Base-by-base conservation (phyloP, 2,329 filamentous ascomycete genomes). In the Beauveria pseudobassiana region DNA sequence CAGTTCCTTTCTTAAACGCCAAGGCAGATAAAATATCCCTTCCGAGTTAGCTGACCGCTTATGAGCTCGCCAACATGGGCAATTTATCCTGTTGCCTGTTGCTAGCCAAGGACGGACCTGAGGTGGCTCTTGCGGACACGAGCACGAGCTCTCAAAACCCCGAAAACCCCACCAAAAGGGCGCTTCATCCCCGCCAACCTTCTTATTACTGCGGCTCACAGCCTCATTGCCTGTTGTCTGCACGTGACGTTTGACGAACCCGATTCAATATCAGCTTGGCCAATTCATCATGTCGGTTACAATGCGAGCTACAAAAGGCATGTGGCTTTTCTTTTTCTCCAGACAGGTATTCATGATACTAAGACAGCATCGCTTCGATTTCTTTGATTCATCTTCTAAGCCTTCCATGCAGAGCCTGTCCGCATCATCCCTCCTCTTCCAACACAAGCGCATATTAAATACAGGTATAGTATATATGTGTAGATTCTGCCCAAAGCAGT, bases 21-120 rank as follows among this genome's bases (percentile, higher is more conserved):
- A 14, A 62, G 52, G 46, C 53, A 58, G 48, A 52, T 45, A 58
- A 28, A 40, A 26, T 16, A 8, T 22, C 46, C 24, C 46, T 51
- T 28, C 43, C 24, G 18, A 26, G 14, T 48, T 46, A 18, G 8
- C 53, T 57, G 53, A 54, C 40, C 48, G 51, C 52, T 42, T 50
- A n/a, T 22, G 40, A 12, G 5, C 14, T 42, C 40, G 59, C 54
- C 59, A 26, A 46, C 34, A 30, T 12, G 43, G 24, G 5, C 10
- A 43, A 24, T 51, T 53, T 57, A 62, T 62, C 30, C 53, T 62
- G 53, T 48, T 62, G 60, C 60, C 60, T 62, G 60, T 30, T 62
- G 45, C 50, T 42, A 12, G 49, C 38, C 34, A 38, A 18, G 28
- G 24, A 26, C 26, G 16, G 48, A 52, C n/a, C 4, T 53, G 57